These are phyloP conservation scores for Termitomyces sp. DNA, from an alignment of 768 basidiomycete species.

Conservation along the genomic window DNA sequence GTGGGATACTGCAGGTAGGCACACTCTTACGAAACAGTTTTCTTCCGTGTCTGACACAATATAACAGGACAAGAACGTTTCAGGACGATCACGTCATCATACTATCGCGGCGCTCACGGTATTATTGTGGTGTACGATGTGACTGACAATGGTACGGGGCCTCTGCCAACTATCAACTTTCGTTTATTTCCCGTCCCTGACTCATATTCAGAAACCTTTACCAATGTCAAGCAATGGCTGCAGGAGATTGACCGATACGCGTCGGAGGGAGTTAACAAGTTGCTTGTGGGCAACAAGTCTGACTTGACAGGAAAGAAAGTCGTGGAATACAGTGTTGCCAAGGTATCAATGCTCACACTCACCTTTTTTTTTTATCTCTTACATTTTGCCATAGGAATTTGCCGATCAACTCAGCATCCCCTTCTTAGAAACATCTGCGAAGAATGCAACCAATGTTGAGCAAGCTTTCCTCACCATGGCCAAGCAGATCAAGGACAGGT, in stretches of 20 bases:
- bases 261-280: slow-evolving; percentile 97
- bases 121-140: slow-evolving; percentile 99
- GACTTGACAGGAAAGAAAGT: slow-evolving; percentile 97
- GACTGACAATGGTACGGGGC: slow-evolving; percentile 75
- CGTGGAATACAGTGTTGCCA: slow-evolving; percentile 83
- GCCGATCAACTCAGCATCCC: slow-evolving; percentile 91
- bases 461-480: slow-evolving; percentile 99
- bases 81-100: slow-evolving; percentile 98
- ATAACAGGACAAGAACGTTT: slow-evolving; percentile 88
- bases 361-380: not conserved
- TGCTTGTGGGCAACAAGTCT: slow-evolving; percentile 98
- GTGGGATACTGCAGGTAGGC: slow-evolving; percentile 96
- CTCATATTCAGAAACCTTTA: slow-evolving; percentile 70
- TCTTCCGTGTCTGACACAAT: slow-evolving; percentile 8
- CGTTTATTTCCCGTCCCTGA: not conserved
- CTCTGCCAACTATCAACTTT: not conserved
- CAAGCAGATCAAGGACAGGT: slow-evolving; percentile 93
- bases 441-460: slow-evolving; percentile 98
- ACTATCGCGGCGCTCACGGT: slow-evolving; percentile 98
- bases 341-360: slow-evolving; percentile 38
- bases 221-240: slow-evolving; percentile 94
- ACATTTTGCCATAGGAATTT: slow-evolving; percentile 60
- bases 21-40: not conserved
- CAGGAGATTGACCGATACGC: slow-evolving; percentile 95
- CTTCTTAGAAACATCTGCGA: slow-evolving; percentile 98